Percentiles rank a stretch among this genome's conserved stretches.
phyloP scores from a whole-genome alignment of 75 land plant species.

The Pinus albicaulis region DNA sequence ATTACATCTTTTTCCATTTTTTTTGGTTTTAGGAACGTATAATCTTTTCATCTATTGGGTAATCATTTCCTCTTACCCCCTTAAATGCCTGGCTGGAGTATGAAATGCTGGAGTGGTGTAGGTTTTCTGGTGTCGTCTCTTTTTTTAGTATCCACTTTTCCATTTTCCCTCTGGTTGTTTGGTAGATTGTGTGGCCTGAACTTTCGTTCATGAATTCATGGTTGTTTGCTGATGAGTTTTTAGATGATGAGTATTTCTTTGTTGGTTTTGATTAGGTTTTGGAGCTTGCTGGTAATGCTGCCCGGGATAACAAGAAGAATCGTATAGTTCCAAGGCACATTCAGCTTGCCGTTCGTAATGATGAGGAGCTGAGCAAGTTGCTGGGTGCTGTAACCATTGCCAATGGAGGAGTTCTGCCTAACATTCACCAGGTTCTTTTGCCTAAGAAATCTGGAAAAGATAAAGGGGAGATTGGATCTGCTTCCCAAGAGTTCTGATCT shows the following conservation, averaged over 20 bases:
- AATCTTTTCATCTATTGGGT: no score
- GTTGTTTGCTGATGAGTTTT: no score
- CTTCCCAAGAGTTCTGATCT: slow-evolving; percentile 29
- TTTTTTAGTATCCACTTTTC: no score
- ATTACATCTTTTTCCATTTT: no score
- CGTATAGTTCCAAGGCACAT: slow-evolving; percentile 35
- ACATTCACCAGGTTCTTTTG: slow-evolving; percentile 20
- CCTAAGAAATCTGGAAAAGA: slow-evolving; percentile 26
- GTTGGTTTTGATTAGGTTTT: not conserved
- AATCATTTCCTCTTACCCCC: no score
- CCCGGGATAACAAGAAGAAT: slow-evolving; percentile 35
- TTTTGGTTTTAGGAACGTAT: no score
- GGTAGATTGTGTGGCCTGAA: no score
- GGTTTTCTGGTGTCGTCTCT: no score
- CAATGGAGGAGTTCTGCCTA: slow-evolving; percentile 35
- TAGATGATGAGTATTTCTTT: not conserved
- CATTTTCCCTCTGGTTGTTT: no score
- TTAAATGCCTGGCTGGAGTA: no score
- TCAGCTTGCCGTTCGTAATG: slow-evolving; percentile 33
- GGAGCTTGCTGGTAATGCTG: slow-evolving; percentile 22
- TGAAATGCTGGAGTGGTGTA: no score
- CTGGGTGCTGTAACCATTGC: slow-evolving; percentile 29
- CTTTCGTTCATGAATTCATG: no score
- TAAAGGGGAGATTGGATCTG: slow-evolving; percentile 21
- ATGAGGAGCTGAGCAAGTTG: slow-evolving; percentile 40